phyloP scores from a whole-genome alignment of 2,329 filamentous ascomycete species.

The Pseudogymnoascus sp. region DNA sequence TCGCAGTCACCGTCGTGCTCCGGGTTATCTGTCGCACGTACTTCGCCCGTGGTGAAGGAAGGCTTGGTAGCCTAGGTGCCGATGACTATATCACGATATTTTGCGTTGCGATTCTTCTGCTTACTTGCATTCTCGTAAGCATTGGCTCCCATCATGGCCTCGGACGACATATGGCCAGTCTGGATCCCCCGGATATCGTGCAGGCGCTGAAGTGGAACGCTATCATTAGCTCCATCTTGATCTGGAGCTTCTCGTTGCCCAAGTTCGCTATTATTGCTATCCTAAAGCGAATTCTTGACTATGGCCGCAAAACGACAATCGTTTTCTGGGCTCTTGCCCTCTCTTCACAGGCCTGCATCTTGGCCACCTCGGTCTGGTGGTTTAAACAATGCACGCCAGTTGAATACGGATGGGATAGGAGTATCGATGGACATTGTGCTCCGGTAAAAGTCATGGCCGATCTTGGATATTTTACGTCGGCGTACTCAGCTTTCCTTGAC shows the following conservation, averaged over 20 bases:
- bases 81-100: constrained; percentile 29
- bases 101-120: constrained; percentile 26
- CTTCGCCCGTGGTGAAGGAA: not conserved
- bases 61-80: constrained; percentile 16
- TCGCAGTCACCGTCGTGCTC: constrained; percentile 9
- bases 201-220: constrained; percentile 27
- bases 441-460: constrained; percentile 20
- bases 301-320: constrained; percentile 25
- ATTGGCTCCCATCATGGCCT: constrained; percentile 25
- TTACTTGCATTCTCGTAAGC: constrained; percentile 27
- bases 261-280: constrained; percentile 31
- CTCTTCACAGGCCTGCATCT: constrained; percentile 27
- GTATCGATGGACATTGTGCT: constrained; percentile 22
- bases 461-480: constrained; percentile 27
- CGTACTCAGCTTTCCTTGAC: constrained; percentile 28
- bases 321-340: constrained; percentile 29
- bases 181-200: constrained; percentile 17
- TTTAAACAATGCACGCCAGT: constrained; percentile 27
- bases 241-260: constrained; percentile 31
- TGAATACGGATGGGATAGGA: constrained; percentile 25
- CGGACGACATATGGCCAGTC: constrained; percentile 21
- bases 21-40: constrained; percentile 4
- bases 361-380: constrained; percentile 28
- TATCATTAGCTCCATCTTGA: constrained; percentile 27
- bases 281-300: constrained; percentile 28